Conservation (phyloP, 805 yeast species). For the Ogataea pignaliae region DNA sequence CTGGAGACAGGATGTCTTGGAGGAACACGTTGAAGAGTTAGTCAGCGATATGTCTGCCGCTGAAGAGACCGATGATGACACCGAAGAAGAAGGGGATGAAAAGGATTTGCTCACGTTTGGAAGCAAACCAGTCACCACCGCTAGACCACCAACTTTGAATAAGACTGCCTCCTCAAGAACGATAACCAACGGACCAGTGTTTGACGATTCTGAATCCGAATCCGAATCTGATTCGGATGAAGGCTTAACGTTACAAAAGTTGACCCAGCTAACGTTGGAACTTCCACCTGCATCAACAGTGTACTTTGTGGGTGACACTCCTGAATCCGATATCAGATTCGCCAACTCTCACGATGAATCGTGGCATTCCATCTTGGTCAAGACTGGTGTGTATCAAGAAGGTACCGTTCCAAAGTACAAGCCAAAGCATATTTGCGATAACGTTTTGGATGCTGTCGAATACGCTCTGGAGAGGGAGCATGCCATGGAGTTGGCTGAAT, state of each 20-base stretch:
- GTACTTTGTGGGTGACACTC: constrained; percentile 86
- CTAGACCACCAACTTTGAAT: constrained; percentile 6
- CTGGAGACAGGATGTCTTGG: constrained; percentile 78
- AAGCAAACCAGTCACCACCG: constrained; percentile 4
- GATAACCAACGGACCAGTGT: constrained; percentile 13
- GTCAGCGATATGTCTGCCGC: constrained; percentile 12
- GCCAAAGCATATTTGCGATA: constrained; percentile 69
- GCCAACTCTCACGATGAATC: constrained; percentile 82
- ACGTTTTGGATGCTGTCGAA: constrained; percentile 77
- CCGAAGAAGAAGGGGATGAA: constrained; percentile 18
- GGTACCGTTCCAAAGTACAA: constrained; percentile 75
- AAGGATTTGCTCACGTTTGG: constrained; percentile 20
- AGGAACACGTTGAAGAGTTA: constrained; percentile 58
- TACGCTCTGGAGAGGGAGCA: constrained; percentile 84
- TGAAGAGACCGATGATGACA: constrained; percentile 13
- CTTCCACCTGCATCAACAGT: constrained; percentile 84
- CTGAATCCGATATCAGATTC: constrained; percentile 83
- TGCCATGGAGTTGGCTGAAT: constrained; percentile 62
- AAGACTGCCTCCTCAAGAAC: neutral
- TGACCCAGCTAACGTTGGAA: constrained; percentile 43
- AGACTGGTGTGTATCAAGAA: constrained; percentile 82
- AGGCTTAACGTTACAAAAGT: constrained; percentile 42
- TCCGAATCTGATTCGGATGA: constrained; percentile 29
- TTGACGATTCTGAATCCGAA: constrained; percentile 28
- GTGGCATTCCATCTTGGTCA: constrained; percentile 81